Evolutionary conservation across 2,329 filamentous ascomycete species (phyloP).

Genomic region (Neofusicoccum ribis): DNA sequence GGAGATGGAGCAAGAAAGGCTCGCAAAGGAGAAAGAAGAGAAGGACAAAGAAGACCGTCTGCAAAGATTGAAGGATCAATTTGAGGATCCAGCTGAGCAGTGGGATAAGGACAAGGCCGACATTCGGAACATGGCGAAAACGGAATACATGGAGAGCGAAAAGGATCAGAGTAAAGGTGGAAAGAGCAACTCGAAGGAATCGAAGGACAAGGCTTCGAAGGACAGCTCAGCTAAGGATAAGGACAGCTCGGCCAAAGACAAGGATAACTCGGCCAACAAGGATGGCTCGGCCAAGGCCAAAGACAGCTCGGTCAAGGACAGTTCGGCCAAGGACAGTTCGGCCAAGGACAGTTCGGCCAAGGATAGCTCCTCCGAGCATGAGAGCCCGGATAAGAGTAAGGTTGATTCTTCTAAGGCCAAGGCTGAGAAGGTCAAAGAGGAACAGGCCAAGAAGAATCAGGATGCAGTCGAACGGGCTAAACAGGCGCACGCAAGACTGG

Average conservation of each 20-base stretch:
- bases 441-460: slow-evolving; percentile 9
- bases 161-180: slow-evolving; percentile 29
- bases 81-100: slow-evolving; percentile 72
- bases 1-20: slow-evolving; percentile 90
- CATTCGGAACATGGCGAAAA: slow-evolving; percentile 67
- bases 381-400: neutral
- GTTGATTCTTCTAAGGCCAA: slow-evolving; percentile 4
- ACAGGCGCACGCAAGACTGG: neutral
- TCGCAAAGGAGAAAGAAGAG: slow-evolving; percentile 78
- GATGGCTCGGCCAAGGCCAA: neutral
- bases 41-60: slow-evolving; percentile 69
- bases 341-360: neutral
- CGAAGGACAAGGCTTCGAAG: neutral
- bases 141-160: slow-evolving; percentile 51
- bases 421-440: neutral
- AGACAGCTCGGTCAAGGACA: neutral
- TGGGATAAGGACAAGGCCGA: slow-evolving; percentile 89
- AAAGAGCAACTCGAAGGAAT: neutral
- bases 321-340: neutral
- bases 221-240: neutral
- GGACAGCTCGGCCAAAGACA: neutral
- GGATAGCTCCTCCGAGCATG: neutral
- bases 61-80: slow-evolving; percentile 78
- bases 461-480: neutral
- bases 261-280: neutral